Evolutionary conservation across 2,329 filamentous ascomycete genomes (phyloP), one percentile per base, ranked within the genome.

Genomic region (Cladosporium austrohemisphaericum): DNA sequence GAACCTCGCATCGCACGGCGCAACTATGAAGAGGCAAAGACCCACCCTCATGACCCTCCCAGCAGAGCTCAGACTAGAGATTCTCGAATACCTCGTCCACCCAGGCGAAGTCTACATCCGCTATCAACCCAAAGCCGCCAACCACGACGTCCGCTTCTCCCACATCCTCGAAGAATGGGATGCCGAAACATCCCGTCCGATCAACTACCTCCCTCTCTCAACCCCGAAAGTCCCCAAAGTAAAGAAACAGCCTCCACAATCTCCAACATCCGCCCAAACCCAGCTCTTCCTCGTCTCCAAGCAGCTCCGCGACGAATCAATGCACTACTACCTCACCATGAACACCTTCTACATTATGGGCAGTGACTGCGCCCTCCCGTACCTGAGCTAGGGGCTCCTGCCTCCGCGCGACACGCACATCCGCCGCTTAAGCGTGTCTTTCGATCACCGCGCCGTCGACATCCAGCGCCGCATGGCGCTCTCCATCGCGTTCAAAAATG

Each of bases 271-370:
- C 7, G 20, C 37, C 16, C 19, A 35, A n/a, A 41, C 38, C 2
- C 23, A 36, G 16, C 38, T 50, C 51, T 64, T 63, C 40, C 60
- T 63, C 19, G 59, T 71, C 29, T 61, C 52, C 53, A 61, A 57
- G 41, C 67, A 70, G 50, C 59, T 72, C 1, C 60, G 62, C 2
- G 56, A 60, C 14, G 55, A 63, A 25, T 56, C 70, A 1, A 36
- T 50, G 37, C 37, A 50, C 29, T 31, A 50, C 38, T 50, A 43
- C 47, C 40, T 50, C 16, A 26, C 47, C 5, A 29, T 28, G 14
- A 50, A 50, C 38, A 50, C 29, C 11, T 50, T 50, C 38, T 33
- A 50, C 47, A 26, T 50, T 31, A 41, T 43, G 47, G 47, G 47
- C 47, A 3, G 11, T 8, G 47, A 50, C 22, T 28, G 18, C 29